Evolutionary conservation across 768 basidiomycete species (phyloP).

Genomic region (Podaxis carcinomalis): DNA sequence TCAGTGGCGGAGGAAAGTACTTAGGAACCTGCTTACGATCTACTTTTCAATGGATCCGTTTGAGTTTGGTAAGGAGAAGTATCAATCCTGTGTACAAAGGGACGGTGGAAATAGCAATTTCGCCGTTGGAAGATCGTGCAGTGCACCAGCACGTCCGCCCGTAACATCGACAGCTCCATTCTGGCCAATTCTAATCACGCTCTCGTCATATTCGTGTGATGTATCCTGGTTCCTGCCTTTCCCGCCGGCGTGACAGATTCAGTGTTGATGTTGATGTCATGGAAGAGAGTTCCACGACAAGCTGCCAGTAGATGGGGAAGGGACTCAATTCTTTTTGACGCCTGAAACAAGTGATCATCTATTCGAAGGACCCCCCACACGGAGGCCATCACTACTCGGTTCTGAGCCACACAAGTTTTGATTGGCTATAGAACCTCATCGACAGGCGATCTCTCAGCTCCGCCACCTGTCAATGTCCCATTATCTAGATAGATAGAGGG

Average conservation of each 20-base stretch:
- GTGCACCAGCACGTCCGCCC: too few species aligned
- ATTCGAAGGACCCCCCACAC: too few species aligned
- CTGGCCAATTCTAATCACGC: background rate
- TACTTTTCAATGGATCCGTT: too few species aligned
- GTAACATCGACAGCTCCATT: background rate
- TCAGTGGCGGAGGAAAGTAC: too few species aligned
- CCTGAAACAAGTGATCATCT: background rate
- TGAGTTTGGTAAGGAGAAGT: background rate
- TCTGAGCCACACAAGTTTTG: background rate
- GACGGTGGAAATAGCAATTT: background rate
- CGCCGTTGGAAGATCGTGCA: background rate
- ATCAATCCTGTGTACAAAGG: background rate
- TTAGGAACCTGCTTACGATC: too few species aligned
- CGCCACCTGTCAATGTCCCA: background rate
- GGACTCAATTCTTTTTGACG: background rate
- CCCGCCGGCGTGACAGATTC: conserved; percentile 5
- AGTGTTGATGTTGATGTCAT: background rate
- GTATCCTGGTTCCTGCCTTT: background rate
- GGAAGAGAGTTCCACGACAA: background rate
- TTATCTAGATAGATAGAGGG: background rate
- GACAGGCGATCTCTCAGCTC: background rate
- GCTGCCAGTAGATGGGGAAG: background rate
- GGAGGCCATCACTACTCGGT: too few species aligned
- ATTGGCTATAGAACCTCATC: background rate
- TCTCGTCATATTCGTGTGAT: background rate